phyloP scores from a whole-genome alignment of 176 grass and related monocot genomes.

The Themeda triandra region DNA sequence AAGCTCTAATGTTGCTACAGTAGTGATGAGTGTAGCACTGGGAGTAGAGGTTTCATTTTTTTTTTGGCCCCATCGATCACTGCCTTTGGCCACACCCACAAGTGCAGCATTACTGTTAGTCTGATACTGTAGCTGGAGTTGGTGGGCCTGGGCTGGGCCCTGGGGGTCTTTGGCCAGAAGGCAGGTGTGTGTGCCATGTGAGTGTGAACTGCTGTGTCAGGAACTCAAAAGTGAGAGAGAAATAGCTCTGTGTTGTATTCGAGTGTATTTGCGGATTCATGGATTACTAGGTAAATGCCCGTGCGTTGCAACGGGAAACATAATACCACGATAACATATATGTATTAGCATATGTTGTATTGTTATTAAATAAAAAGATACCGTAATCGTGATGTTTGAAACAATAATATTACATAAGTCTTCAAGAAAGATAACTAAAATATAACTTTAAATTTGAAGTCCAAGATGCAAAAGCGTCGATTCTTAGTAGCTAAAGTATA shows the following conservation, averaged over 20 bases:
- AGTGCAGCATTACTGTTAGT: background rate
- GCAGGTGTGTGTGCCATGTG: slow-evolving; percentile 32
- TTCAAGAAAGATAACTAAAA: no score
- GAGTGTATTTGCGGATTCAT: slow-evolving; percentile 29
- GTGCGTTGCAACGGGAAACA: no score
- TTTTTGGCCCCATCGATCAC: background rate
- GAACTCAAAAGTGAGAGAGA: slow-evolving; percentile 19
- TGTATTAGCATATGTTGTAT: no score
- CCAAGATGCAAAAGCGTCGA: no score
- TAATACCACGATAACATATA: no score
- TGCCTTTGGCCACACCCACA: background rate
- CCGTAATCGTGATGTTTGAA: no score
- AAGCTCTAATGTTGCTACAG: background rate
- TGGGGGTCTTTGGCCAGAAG: slow-evolving; percentile 39
- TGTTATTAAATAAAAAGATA: no score
- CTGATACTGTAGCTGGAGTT: background rate
- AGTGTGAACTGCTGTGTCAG: slow-evolving; percentile 41
- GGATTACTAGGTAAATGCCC: no score
- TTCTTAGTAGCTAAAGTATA: no score
- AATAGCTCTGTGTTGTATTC: slow-evolving; percentile 8
- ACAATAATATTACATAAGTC: no score
- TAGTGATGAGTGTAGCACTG: background rate
- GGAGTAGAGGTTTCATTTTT: background rate
- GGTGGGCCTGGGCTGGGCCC: background rate
- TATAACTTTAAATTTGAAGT: no score